Conservation (phyloP, 2,329 filamentous ascomycete species). For the Apiospora hydei region DNA sequence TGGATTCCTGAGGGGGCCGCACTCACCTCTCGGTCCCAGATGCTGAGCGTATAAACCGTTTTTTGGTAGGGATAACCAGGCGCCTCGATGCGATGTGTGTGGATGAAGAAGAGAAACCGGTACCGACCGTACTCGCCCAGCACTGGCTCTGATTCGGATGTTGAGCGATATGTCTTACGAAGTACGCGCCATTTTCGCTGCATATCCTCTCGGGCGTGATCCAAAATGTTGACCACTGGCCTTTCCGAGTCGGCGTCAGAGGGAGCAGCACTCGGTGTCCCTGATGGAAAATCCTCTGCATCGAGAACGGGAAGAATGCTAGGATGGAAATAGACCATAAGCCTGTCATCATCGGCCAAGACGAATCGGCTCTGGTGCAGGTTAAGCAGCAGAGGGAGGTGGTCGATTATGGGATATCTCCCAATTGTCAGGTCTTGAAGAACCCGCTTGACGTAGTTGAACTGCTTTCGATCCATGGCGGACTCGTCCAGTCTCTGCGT, state of each 20-base stretch:
- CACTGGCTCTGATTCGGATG: neutral
- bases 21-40: conserved; percentile 11
- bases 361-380: neutral
- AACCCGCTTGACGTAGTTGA: neutral
- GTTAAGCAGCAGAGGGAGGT: neutral
- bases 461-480: neutral
- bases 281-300: neutral
- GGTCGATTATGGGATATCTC: neutral
- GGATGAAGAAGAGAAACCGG: conserved; percentile 4
- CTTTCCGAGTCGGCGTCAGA: neutral
- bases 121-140: neutral
- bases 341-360: neutral
- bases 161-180: neutral
- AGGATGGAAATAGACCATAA: neutral
- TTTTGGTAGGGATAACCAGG: neutral
- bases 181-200: neutral
- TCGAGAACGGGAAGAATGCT: neutral
- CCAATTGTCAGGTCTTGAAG: neutral
- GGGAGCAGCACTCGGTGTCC: neutral
- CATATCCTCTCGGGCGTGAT: neutral
- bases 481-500: neutral
- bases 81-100: neutral
- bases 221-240: neutral
- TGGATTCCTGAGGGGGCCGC: neutral
- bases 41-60: neutral